phyloP scores from a whole-genome alignment of 805 yeast genomes.

The Lipomyces lipofer region DNA sequence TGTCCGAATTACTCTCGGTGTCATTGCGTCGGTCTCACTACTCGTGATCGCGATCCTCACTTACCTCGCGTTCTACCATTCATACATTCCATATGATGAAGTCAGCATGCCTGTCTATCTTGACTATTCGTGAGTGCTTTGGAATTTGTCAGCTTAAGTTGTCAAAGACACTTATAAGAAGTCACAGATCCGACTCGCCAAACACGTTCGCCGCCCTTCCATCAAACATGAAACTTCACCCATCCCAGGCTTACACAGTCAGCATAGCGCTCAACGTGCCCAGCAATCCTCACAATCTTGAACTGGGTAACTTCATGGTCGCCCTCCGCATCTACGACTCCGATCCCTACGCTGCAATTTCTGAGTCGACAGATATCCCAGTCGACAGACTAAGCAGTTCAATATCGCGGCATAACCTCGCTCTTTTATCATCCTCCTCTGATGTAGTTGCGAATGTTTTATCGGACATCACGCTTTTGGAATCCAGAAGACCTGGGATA shows the following conservation, averaged over 20 bases:
- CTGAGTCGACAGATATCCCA: slow-evolving; percentile 24
- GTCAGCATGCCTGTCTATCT: slow-evolving; percentile 22
- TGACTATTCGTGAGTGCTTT: slow-evolving; percentile 15
- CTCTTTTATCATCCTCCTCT: slow-evolving; percentile 9
- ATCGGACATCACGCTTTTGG: slow-evolving; percentile 10
- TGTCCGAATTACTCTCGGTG: slow-evolving; percentile 15
- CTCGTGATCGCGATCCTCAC: slow-evolving; percentile 16
- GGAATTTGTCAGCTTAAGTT: neutral
- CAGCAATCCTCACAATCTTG: slow-evolving; percentile 35
- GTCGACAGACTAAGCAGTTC: slow-evolving; percentile 12
- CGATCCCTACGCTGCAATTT: slow-evolving; percentile 16
- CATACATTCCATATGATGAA: slow-evolving; percentile 26
- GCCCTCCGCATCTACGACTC: slow-evolving; percentile 30
- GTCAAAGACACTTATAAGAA: neutral
- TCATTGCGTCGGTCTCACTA: slow-evolving; percentile 3
- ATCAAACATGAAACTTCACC: slow-evolving; percentile 1
- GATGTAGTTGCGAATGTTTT: slow-evolving; percentile 13
- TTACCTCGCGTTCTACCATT: slow-evolving; percentile 20
- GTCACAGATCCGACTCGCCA: slow-evolving; percentile 4
- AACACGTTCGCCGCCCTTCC: slow-evolving; percentile 10
- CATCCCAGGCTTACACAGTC: slow-evolving; percentile 34
- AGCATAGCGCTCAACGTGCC: slow-evolving; percentile 38
- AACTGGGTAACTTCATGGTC: slow-evolving; percentile 41
- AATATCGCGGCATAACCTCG: slow-evolving; percentile 13
- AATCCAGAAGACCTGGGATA: slow-evolving; percentile 35